Base-by-base conservation (phyloP, 2,329 filamentous ascomycete genomes). In the Colletotrichum camelliae region DNA sequence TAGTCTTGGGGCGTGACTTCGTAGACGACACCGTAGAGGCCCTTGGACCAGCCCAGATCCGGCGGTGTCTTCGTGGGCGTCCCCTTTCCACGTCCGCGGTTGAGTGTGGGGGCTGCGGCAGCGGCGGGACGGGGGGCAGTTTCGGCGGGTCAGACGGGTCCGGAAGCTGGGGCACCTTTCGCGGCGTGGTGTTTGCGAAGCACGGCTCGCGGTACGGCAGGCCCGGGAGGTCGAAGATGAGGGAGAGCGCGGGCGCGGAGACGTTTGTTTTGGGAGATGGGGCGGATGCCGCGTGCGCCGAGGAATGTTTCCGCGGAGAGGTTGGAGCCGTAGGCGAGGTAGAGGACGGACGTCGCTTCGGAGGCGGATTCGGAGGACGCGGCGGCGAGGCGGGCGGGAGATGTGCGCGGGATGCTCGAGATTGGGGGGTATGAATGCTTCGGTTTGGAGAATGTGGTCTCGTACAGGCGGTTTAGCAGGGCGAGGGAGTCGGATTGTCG, bases 261-360 rank as follows among this genome's bases (percentile, higher is more conserved):
- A 98, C 96, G 81, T 96, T 96, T 81, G 96, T 86, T 86, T 77
- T 94, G 91, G 52, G 95, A 95, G 16, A 98, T 81, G 0, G 97
- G 97, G 31, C 91, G 91, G 85, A 98, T 96, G 76, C 93, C 93
- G 68, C 96, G 93, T 75, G 85, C 87, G 74, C 94, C 94, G 64
- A 93, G 89, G 84, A 98, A 98, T 0, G 94, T 97, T 82, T 95
- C 87, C 16, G 93, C 91, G 76, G 90, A 92, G 77, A 98, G 91
- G 83, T 98, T 98, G 68, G 96, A 98, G 79, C 96, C 97, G 83
- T 98, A 98, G 13, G 96, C 96, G 27, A 96, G 91, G 83, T 96
- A 96, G 67, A 96, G 89, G 31, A 96, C 88, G 0, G 43, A 52
- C 2, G 94, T 94, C 16, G 79, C 79, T 6, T 71, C 48, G 2